phyloP scores from a whole-genome alignment of 2,329 filamentous ascomycete species.

The Parastagonospora avenae region DNA sequence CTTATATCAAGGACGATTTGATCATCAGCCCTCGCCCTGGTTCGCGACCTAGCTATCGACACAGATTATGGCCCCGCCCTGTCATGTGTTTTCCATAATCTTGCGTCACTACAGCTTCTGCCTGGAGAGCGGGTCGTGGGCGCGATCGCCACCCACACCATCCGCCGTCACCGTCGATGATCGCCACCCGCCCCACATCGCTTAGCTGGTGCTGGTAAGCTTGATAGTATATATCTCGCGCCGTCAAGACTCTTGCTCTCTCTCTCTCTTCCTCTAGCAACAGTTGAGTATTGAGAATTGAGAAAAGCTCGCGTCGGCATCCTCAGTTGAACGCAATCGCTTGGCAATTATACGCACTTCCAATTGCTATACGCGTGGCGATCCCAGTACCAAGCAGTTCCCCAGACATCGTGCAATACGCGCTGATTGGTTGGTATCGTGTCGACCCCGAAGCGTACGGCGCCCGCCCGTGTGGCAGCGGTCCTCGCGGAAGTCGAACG shows the following conservation, averaged over 20 bases:
- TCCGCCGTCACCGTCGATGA: not conserved
- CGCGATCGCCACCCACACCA: not conserved
- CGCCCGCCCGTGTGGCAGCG: not conserved
- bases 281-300: not conserved
- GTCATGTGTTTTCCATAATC: not conserved
- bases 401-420: not conserved
- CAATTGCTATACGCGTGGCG: not conserved
- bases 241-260: not conserved
- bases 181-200: slow-evolving; percentile 2
- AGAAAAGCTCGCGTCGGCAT: slow-evolving; percentile 2
- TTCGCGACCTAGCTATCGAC: no score
- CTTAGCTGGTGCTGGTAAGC: not conserved
- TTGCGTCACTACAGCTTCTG: not conserved
- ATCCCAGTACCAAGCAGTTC: not conserved
- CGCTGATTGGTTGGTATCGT: not conserved
- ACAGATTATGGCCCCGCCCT: no score
- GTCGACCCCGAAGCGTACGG: not conserved
- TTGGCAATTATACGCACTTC: not conserved
- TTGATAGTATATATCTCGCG: not conserved
- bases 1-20: no score
- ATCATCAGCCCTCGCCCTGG: no score
- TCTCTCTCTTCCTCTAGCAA: not conserved
- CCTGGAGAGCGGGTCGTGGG: not conserved
- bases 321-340: slow-evolving; percentile 9
- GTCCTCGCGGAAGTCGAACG: not conserved